These are phyloP conservation scores for Orbilia blumenaviensis DNA, from an alignment of 2,329 filamentous ascomycete species.

Conservation along the genomic window DNA sequence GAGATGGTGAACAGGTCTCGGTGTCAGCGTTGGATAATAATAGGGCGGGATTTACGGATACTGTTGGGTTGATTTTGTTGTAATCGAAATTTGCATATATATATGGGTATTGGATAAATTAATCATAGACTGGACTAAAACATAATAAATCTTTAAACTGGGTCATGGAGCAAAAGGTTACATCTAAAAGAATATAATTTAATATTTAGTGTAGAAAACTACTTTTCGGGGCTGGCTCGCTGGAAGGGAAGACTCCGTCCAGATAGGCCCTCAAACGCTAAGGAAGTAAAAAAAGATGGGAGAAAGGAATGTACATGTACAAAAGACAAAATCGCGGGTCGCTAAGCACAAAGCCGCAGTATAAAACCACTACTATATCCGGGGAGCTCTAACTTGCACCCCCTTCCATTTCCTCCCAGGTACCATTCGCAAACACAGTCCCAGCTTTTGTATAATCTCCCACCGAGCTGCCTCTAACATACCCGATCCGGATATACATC, in stretches of 20 bases:
- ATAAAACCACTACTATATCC: no score
- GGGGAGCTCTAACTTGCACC: no score
- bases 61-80: conserved; percentile 37
- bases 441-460: conserved; percentile 46
- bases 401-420: conserved; percentile 41
- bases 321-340: background rate
- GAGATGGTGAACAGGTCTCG: conserved; percentile 15
- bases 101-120: background rate
- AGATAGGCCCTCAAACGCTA: no score
- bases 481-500: conserved; percentile 47
- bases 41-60: conserved; percentile 37
- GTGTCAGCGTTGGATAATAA: conserved; percentile 40
- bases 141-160: background rate
- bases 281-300: no score
- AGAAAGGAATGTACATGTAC: no score
- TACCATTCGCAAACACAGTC: conserved; percentile 46
- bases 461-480: conserved; percentile 26
- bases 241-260: no score
- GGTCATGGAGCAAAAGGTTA: no score
- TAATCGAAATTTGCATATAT: background rate
- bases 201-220: no score
- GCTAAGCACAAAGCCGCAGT: no score
- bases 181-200: no score
- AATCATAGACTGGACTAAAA: background rate
- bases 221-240: no score